Base-by-base conservation (phyloP, 192 early-diverging fungal genomes). In the Obelidium mucronatum region DNA sequence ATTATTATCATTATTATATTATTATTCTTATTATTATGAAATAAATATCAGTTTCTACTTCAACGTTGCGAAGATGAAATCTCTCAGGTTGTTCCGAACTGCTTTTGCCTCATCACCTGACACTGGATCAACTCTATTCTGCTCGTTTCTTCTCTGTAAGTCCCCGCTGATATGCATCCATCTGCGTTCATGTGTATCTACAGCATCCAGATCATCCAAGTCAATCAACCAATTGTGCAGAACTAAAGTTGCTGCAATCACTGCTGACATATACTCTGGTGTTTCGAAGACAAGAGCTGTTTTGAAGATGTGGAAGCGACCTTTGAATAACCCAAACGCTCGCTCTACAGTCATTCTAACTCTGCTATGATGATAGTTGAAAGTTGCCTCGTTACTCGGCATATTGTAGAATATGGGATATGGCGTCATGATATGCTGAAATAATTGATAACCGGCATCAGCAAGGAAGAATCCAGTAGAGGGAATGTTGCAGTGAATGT, bases 401-500 rank as follows among this genome's bases (percentile, higher is more conserved):
- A 61, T 61, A 31, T 61, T 61, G 60, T 22, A 19, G 28, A 17
- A 19, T 17, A 61, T 61, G 26, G 65, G 56, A 24, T 59, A 59
- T n/a, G 56, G 56, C 4, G 56, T 59, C n/a, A 59, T 24, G 11
- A 59, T 59, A n/a, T 59, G 56, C 31, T 24, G 31, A 24, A 30
- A 59, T 13, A 59, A 24, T 59, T 24, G n/a, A 59, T 59, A 59
- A 13, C 56, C 56, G 11, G n/a, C n/a, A n/a, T 59, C 31, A 33
- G 31, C 56, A 59, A 59, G 56, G 42, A 44, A 59, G 31, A 59
- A 59, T 59, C 5, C n/a, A 52, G n/a, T n/a, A n/a, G n/a, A n/a
- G n/a, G n/a, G n/a, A n/a, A n/a, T n/a, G n/a, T n/a, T n/a, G n/a
- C n/a, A n/a, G 11, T 30, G 31, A 8, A 24, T 59, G 56, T 59